Conservation (phyloP, 768 basidiomycete genomes). For the Xerocomellus dryophilus region DNA sequence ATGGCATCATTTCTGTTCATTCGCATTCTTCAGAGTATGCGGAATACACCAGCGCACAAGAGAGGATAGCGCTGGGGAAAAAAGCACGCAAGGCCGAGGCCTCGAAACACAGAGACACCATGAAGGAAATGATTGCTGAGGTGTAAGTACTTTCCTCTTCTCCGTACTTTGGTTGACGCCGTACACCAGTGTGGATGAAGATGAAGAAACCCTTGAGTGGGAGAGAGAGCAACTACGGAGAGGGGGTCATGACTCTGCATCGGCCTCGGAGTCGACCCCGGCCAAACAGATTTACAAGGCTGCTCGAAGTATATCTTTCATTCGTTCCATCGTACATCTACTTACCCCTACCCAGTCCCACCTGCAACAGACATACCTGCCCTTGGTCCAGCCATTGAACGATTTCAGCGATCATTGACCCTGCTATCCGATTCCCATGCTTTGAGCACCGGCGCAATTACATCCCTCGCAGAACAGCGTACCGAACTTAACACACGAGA, state of each 20-base stretch:
- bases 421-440: slow-evolving; percentile 68
- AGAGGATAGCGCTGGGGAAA: slow-evolving; percentile 81
- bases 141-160: slow-evolving; percentile 48
- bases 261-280: slow-evolving; percentile 33
- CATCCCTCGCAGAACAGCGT: slow-evolving; percentile 59
- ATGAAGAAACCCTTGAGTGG: slow-evolving; percentile 85
- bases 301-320: slow-evolving; percentile 54
- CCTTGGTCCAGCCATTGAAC: slow-evolving; percentile 56
- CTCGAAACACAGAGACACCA: slow-evolving; percentile 59
- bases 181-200: slow-evolving; percentile 62
- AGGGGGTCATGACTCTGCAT: slow-evolving; percentile 55
- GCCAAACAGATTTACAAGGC: slow-evolving; percentile 64
- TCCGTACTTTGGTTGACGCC: neutral
- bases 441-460: slow-evolving; percentile 53
- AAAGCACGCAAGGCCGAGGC: slow-evolving; percentile 74
- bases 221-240: slow-evolving; percentile 79
- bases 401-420: slow-evolving; percentile 57
- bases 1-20: slow-evolving; percentile 6
- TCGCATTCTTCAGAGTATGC: slow-evolving; percentile 58
- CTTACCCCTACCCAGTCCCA: slow-evolving; percentile 53
- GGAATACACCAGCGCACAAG: slow-evolving; percentile 84
- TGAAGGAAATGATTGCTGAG: slow-evolving; percentile 80
- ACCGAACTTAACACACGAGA: slow-evolving; percentile 64
- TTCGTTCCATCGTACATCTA: slow-evolving; percentile 1
- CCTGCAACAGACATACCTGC: slow-evolving; percentile 58